These are phyloP conservation scores for Aciculoconidium aculeatum DNA, from an alignment of 805 yeast species.

Conservation along the genomic window DNA sequence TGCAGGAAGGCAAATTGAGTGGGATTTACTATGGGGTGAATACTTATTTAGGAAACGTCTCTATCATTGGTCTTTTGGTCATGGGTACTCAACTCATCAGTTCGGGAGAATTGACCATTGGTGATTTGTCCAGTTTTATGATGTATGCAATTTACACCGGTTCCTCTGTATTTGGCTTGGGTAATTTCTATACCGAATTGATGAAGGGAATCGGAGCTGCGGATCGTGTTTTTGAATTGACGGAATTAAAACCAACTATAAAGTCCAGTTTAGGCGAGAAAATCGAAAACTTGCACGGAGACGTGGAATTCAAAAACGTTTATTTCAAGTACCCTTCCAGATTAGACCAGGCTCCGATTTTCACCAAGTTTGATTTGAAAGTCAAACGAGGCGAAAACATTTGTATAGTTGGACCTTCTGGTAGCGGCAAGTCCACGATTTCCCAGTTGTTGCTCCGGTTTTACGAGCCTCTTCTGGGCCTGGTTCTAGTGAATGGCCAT, in stretches of 20 bases:
- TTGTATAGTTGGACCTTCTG: conserved; percentile 95
- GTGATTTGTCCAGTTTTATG: conserved; percentile 87
- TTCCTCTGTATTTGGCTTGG: conserved; percentile 83
- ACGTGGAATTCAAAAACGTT: conserved; percentile 58
- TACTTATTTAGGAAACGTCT: conserved; percentile 78
- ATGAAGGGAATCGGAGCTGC: conserved; percentile 99
- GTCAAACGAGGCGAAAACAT: conserved; percentile 80
- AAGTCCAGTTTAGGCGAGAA: conserved; percentile 57
- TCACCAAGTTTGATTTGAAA: conserved; percentile 51
- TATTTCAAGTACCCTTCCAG: conserved; percentile 81
- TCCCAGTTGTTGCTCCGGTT: conserved; percentile 74
- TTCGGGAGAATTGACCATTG: conserved; percentile 70
- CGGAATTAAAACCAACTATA: conserved; percentile 71
- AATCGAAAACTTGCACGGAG: conserved; percentile 41
- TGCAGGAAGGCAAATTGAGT: conserved; percentile 72
- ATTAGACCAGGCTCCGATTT: conserved; percentile 55
- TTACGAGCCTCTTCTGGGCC: conserved; percentile 72
- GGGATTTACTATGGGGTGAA: conserved; percentile 76
- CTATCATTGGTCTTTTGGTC: conserved; percentile 68
- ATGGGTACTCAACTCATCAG: conserved; percentile 81
- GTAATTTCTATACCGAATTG: conserved; percentile 85
- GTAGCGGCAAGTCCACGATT: conserved; percentile 91
- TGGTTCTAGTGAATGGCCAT: conserved; percentile 57
- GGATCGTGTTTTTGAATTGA: conserved; percentile 79
- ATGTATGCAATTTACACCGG: conserved; percentile 96